These are phyloP conservation scores for Calocybe cyanea DNA, from an alignment of 768 basidiomycete genomes.

Conservation along the genomic window DNA sequence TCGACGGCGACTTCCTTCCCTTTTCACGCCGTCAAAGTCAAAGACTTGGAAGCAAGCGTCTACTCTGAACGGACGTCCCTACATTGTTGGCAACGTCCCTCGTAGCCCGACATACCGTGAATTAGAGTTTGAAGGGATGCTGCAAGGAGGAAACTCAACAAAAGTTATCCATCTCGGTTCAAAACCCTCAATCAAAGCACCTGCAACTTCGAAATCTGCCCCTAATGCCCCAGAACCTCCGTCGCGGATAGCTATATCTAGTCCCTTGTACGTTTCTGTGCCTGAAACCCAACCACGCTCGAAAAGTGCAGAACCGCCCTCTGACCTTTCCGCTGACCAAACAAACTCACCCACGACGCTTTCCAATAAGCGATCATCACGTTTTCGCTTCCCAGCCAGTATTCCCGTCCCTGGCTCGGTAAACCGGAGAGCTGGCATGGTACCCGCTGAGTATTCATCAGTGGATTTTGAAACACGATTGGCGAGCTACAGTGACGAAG, in stretches of 20 bases:
- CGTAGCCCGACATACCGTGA: slow-evolving; percentile 53
- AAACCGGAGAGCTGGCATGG: slow-evolving; percentile 43
- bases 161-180: slow-evolving; percentile 38
- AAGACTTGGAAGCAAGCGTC: slow-evolving; percentile 79
- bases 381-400: slow-evolving; percentile 55
- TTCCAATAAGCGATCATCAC: slow-evolving; percentile 39
- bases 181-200: slow-evolving; percentile 21
- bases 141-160: slow-evolving; percentile 49
- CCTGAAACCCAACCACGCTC: slow-evolving; percentile 20
- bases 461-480: slow-evolving; percentile 83
- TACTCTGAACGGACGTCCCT: slow-evolving; percentile 78
- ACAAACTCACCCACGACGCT: slow-evolving; percentile 24
- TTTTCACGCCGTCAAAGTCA: slow-evolving; percentile 54
- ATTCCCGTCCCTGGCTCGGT: slow-evolving; percentile 55
- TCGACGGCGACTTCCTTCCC: slow-evolving; percentile 63
- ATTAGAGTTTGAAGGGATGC: slow-evolving; percentile 75
- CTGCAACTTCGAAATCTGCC: slow-evolving; percentile 5
- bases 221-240: not conserved
- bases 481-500: slow-evolving; percentile 57
- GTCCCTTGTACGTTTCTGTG: slow-evolving; percentile 18
- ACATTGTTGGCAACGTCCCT: slow-evolving; percentile 59
- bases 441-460: slow-evolving; percentile 74
- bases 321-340: slow-evolving; percentile 19
- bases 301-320: slow-evolving; percentile 32
- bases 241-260: slow-evolving; percentile 17